phyloP scores from a whole-genome alignment of 306 rosid species.

The Sphenostylis stenocarpa region DNA sequence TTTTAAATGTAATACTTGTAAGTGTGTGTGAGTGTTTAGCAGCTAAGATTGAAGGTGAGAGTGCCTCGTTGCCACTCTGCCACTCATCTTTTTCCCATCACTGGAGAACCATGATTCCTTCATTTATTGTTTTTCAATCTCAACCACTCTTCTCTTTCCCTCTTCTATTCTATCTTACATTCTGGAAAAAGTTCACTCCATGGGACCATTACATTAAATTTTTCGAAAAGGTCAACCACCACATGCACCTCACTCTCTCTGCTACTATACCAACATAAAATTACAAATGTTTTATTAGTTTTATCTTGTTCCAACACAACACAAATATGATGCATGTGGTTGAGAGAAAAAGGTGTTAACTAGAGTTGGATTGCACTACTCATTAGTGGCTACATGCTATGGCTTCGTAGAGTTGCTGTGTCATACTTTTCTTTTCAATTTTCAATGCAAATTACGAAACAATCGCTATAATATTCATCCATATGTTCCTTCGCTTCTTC shows the following conservation, averaged over 20 bases:
- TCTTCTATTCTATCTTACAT: background rate
- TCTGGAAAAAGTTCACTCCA: slow-evolving; percentile 12
- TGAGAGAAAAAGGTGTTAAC: background rate
- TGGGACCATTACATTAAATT: background rate
- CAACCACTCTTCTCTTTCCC: background rate
- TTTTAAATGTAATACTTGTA: background rate
- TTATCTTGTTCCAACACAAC: background rate
- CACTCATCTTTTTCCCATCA: background rate
- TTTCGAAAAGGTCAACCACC: slow-evolving; percentile 25
- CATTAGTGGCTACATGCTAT: background rate
- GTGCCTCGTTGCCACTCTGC: background rate
- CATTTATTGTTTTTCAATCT: background rate
- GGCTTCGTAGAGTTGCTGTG: background rate
- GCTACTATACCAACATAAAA: background rate
- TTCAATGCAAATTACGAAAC: background rate
- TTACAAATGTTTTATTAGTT: background rate
- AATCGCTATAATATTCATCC: background rate
- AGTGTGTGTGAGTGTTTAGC: background rate
- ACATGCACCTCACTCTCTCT: slow-evolving; percentile 25
- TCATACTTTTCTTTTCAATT: background rate
- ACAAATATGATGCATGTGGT: background rate
- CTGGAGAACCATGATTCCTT: background rate
- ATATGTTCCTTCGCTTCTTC: background rate
- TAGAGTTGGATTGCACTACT: background rate
- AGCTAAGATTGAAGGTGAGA: background rate